Evolutionary conservation across 2,329 filamentous ascomycete species (phyloP).

Genomic region (Escovopsis weberi): DNA sequence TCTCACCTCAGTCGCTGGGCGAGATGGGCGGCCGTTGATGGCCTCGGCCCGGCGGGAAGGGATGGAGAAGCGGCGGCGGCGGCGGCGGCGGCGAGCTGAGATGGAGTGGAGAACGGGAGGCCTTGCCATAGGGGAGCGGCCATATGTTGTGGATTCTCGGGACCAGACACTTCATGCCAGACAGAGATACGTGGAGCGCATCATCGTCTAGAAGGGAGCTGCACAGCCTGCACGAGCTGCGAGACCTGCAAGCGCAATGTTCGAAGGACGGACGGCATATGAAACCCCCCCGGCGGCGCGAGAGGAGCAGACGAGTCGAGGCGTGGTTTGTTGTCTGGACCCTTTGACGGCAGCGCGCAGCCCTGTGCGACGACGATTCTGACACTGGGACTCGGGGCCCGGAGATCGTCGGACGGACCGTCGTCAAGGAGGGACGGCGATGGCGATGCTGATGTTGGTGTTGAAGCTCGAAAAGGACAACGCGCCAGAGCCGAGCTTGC

Average conservation of each 20-base stretch:
- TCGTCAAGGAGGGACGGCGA: too few species aligned
- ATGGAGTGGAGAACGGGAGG: too few species aligned
- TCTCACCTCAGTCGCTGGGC: background rate
- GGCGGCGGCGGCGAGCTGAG: background rate
- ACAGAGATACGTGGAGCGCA: background rate
- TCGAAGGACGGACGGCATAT: background rate
- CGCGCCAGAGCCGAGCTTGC: too few species aligned
- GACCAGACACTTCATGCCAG: background rate
- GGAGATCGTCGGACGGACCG: too few species aligned
- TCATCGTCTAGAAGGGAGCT: background rate
- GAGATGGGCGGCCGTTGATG: background rate
- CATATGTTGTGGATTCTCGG: background rate
- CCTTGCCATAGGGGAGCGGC: background rate
- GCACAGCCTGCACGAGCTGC: background rate
- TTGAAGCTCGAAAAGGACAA: too few species aligned
- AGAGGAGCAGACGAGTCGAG: too few species aligned
- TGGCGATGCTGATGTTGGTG: too few species aligned
- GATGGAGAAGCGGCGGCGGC: background rate
- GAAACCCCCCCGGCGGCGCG: too few species aligned
- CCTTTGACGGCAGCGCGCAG: too few species aligned
- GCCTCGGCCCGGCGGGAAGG: background rate
- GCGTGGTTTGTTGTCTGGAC: too few species aligned
- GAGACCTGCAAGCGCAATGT: background rate
- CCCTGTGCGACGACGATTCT: too few species aligned
- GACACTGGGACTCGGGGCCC: too few species aligned